Percentiles rank a stretch among this genome's conserved stretches.
These are phyloP conservation scores for Ceriops zippeliana DNA, from an alignment of 345 rosid genomes.

Conservation along the genomic window DNA sequence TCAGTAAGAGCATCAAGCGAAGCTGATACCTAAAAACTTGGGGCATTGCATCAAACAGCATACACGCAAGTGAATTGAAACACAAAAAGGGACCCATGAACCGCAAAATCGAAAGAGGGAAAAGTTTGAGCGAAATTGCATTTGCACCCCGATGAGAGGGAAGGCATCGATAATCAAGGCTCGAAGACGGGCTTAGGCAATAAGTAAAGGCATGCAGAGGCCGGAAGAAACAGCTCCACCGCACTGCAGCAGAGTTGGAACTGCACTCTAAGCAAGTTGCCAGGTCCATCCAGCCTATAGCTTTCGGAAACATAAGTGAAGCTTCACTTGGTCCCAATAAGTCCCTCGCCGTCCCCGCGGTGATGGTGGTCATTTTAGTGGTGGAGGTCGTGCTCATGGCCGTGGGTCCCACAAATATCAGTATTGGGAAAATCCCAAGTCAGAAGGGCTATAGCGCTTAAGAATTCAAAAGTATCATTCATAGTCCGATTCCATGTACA, in stretches of 20 bases:
- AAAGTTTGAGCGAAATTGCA: conserved; percentile 16
- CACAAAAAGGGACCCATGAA: not conserved
- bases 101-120: not conserved
- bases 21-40: conserved; percentile 61
- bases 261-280: conserved; percentile 83
- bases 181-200: conserved; percentile 56
- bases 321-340: conserved; percentile 46
- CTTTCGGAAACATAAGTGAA: conserved; percentile 55
- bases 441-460: no score
- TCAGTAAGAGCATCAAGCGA: conserved; percentile 81
- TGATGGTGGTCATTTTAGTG: conserved; percentile 30
- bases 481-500: no score
- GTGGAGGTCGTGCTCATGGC: not conserved
- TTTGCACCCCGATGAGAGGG: conserved; percentile 64
- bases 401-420: no score
- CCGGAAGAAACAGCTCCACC: conserved; percentile 61
- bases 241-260: conserved; percentile 79
- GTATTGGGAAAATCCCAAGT: no score
- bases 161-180: conserved; percentile 60
- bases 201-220: conserved; percentile 67
- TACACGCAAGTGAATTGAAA: not conserved
- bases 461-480: no score
- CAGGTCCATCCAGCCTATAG: conserved; percentile 64
- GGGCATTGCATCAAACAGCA: no score
- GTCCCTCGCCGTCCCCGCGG: conserved; percentile 36